phyloP scores from a whole-genome alignment of 164 flowering plant species.

The Amborella trichopoda region DNA sequence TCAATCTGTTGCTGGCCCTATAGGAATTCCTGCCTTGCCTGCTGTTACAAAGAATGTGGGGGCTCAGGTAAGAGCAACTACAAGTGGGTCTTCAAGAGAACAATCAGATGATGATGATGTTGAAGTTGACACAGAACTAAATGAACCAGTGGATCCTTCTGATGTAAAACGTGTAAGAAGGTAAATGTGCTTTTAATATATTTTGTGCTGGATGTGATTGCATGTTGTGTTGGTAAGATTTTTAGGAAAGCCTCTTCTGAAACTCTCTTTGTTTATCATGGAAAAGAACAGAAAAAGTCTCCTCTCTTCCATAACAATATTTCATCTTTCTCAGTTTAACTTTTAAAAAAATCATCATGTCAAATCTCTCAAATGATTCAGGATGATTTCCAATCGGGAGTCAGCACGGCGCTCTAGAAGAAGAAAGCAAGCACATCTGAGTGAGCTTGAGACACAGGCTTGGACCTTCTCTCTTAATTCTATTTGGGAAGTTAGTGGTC shows the following conservation, averaged over 20 bases:
- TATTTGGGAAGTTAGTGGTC: too few relatives aligned
- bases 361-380: constrained; percentile 23
- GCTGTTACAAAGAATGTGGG: constrained; percentile 28
- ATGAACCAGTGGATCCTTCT: constrained; percentile 48
- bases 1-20: constrained; percentile 33
- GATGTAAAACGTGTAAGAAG: constrained; percentile 88
- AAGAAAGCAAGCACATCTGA: constrained; percentile 91
- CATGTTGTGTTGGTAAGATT: too few relatives aligned
- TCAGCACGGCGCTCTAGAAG: constrained; percentile 95
- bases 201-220: neutral
- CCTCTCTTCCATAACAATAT: too few relatives aligned
- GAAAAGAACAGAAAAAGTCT: too few relatives aligned
- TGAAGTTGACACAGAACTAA: constrained; percentile 46
- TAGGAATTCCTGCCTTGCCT: constrained; percentile 42
- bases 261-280: too few relatives aligned
- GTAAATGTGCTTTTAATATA: constrained; percentile 24
- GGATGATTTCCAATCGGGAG: constrained; percentile 96
- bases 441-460: constrained; percentile 91
- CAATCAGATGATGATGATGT: constrained; percentile 66
- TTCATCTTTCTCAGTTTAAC: too few relatives aligned
- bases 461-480: constrained; percentile 2
- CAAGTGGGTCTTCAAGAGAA: constrained; percentile 80
- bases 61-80: constrained; percentile 29
- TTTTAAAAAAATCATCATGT: too few relatives aligned
- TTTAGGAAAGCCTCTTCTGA: too few relatives aligned